Base-by-base conservation (phyloP, 2,329 filamentous ascomycete species). In the Phyllosticta capitalensis region DNA sequence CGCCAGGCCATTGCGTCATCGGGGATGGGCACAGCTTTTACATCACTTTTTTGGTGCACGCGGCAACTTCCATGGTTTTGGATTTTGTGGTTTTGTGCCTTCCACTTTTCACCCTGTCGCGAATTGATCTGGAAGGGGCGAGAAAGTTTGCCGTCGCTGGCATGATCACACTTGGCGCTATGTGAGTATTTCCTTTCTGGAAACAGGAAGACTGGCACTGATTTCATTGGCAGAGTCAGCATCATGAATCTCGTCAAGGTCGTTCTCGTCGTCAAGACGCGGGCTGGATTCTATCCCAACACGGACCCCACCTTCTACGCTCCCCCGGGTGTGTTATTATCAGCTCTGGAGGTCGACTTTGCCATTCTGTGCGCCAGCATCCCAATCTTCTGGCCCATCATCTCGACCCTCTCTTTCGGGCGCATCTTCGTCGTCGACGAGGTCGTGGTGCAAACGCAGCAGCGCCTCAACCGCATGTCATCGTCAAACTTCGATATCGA, bases 401-500 rank as follows among this genome's bases (percentile, higher is more conserved):
- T 74, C 56, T 63, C 61, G 19, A 66, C 64, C 17, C 54, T 73
- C 17, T 65, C 69, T 5, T 54, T 63, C 38, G 70, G 71, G 64
- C 70, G 69, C 33, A 74, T 73, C 62, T 69, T 72, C 49, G 71
- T 73, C 61, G 68, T 72, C 62, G 72, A 72, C 55, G 71, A 74
- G 59, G 67, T 74, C 62, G 67, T 69, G 52, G 65, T 74, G 54
- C 70, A 65, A 52, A 67, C 69, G 20, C 67, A 71, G 49, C 57
- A 59, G 30, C 62, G 64, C 10, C n/a, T 53, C 12, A 19, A n/a
- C 19, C 53, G 54, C 30, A 45, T 45, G 38, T 45, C 38, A 3
- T 45, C 38, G 17, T 45, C 38, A n/a, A 17, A 45, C 17, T 45
- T 45, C 17, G 38, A 45, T 6, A 45, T n/a, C 4, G 38, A 45